Base-by-base conservation (phyloP, 805 yeast species). In the Pichia ethanolica region DNA sequence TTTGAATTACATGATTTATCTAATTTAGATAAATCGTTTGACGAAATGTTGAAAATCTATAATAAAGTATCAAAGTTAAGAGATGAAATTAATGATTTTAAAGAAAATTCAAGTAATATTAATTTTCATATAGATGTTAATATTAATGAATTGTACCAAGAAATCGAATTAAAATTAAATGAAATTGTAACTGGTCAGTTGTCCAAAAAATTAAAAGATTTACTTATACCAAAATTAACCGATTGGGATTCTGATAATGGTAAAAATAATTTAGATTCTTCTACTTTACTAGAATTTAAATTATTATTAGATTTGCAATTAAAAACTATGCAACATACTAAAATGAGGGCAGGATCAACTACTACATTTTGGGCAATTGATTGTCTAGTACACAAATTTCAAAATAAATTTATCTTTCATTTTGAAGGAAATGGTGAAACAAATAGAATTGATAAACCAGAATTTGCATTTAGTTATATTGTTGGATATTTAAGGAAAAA, bases 371-470 rank as follows among this genome's bases (percentile, higher is more conserved):
- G 83, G 78, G 78, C 79, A 0, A 64, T 82, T 39, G 73, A 71
- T 39, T 60, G 69, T 0, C 61, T 85, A 33, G 61, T 77, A 3
- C 62, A 65, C 28, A 76, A 78, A 1, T 68, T 82, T 32, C 65
- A 67, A 7, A 55, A 71, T 11, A 71, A 86, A 39, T 79, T 86
- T 59, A 66, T 71, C 39, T 85, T 67, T 64, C 88, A 86, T 59
- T 85, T 84, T 58, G 75, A 76, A 44, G 68, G 76, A 5, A 66
- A 72, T 32, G 68, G 64, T 38, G 84, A 81, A 35, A 84, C 90
- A 0, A 83, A 82, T 57, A 74, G 79, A 42, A 58, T 78, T 28
- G 81, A 82, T 50, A 80, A 80, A 57, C 90, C 91, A 1, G 90
- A 85, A 59, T 84, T 88, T 83, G 75, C 81, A 4, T 72, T 83